Evolutionary conservation across 2,329 filamentous ascomycete species (phyloP).

Genomic region (Pseudocercospora musae): DNA sequence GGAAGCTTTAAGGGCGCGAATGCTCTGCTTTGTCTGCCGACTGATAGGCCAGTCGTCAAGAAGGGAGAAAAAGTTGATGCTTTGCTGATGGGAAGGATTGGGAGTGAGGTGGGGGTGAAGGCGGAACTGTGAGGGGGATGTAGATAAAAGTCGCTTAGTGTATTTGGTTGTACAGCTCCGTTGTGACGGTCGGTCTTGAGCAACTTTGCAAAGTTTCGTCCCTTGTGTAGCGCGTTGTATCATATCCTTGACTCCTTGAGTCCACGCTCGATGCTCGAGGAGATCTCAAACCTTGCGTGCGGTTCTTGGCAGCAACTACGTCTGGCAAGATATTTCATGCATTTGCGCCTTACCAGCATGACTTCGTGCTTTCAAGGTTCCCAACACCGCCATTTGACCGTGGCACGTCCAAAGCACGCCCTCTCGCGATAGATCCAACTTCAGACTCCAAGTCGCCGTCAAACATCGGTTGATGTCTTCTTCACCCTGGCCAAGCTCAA

Average conservation of each 20-base stretch:
- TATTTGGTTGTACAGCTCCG: not conserved
- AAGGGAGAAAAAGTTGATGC: conserved; percentile 73
- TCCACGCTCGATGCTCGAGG: not conserved
- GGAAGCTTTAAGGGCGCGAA: conserved; percentile 88
- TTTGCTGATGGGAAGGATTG: conserved; percentile 66
- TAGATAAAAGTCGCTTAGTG: not conserved
- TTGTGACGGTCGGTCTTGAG: not conserved
- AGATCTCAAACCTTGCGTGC: not conserved
- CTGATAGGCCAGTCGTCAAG: conserved; percentile 59
- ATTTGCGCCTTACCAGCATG: not conserved
- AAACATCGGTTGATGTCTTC: not conserved
- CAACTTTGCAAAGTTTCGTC: not conserved
- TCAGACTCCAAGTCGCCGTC: not conserved
- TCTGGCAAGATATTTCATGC: not conserved
- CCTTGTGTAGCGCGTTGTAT: not conserved
- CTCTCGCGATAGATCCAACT: not conserved
- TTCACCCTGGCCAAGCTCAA: not conserved
- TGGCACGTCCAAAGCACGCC: not conserved
- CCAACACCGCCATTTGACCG: not conserved
- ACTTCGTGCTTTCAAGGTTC: not conserved
- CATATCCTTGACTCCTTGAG: not conserved
- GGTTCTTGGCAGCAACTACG: not conserved
- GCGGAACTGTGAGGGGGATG: not conserved
- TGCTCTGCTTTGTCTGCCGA: conserved; percentile 73
- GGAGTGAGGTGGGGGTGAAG: conserved; percentile 27